Percentiles rank a stretch among this genome's conserved stretches.
Conservation (phyloP, 148 eudicot species). For the Fagopyrum homotropicum region DNA sequence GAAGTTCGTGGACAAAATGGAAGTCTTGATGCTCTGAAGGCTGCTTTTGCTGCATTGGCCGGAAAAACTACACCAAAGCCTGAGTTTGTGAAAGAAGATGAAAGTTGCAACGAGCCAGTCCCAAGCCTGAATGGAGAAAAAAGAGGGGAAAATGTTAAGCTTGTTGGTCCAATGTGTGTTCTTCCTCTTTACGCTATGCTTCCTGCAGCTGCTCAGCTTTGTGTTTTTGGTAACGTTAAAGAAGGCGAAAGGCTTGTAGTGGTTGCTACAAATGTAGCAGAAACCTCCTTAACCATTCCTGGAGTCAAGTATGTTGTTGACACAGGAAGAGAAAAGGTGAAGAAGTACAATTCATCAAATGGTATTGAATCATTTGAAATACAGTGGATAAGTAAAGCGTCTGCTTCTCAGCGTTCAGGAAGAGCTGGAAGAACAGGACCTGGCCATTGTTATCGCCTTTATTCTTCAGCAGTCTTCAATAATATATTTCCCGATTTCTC, state of each 20-base stretch:
- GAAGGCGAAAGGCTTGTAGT: conserved; percentile 79
- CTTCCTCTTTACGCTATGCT: conserved; percentile 95
- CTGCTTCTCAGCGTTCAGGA: conserved; percentile 87
- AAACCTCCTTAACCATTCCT: conserved; percentile 89
- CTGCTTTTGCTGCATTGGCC: conserved; percentile 69
- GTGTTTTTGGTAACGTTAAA: conserved; percentile 57
- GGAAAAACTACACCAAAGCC: conserved; percentile 28
- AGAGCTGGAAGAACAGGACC: conserved; percentile 99
- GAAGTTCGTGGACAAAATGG: conserved; percentile 26
- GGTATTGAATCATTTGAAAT: conserved; percentile 87
- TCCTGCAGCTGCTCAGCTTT: conserved; percentile 65
- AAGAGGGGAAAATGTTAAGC: conserved; percentile 19
- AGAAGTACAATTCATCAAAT: conserved; percentile 57
- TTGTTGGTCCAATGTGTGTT: conserved; percentile 52
- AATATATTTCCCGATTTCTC: conserved; percentile 60
- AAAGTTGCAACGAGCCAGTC: too few relatives aligned
- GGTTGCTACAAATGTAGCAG: conserved; percentile 93
- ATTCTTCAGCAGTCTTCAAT: conserved; percentile 58
- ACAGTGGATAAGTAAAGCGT: conserved; percentile 92
- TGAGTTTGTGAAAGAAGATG: not conserved
- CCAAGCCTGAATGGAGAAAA: conserved; percentile 13
- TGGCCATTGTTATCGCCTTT: conserved; percentile 87
- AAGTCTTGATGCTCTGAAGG: conserved; percentile 44
- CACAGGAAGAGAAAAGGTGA: conserved; percentile 91
- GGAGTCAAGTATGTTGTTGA: conserved; percentile 92